phyloP scores from a whole-genome alignment of 805 yeast genomes.

The Saturnispora bothae region DNA sequence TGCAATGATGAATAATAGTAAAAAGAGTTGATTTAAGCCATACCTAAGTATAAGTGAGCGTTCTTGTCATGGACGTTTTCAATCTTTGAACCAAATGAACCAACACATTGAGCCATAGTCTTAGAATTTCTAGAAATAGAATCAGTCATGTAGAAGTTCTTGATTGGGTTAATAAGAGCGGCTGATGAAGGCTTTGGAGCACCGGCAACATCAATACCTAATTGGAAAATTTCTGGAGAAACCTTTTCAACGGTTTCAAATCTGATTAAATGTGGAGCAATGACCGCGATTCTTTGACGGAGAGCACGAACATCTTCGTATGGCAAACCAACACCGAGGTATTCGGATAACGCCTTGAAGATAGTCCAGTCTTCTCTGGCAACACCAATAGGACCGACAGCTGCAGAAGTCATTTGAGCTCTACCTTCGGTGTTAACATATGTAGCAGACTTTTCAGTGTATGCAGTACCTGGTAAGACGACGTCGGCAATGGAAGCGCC shows the following conservation, averaged over 20 bases:
- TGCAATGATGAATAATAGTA: background rate
- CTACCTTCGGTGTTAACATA: slow-evolving; percentile 88
- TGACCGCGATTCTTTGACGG: slow-evolving; percentile 58
- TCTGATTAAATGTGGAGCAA: slow-evolving; percentile 72
- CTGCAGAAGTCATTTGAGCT: slow-evolving; percentile 76
- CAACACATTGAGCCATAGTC: slow-evolving; percentile 82
- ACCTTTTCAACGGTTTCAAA: slow-evolving; percentile 69
- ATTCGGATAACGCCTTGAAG: slow-evolving; percentile 72
- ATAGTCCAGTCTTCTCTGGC: slow-evolving; percentile 93
- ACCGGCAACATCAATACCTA: slow-evolving; percentile 40
- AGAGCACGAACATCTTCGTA: slow-evolving; percentile 63
- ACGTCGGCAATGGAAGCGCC: slow-evolving; percentile 89
- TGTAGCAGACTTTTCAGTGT: slow-evolving; percentile 78
- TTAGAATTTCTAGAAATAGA: slow-evolving; percentile 79
- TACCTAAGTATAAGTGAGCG: slow-evolving; percentile 25
- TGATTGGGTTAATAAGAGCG: slow-evolving; percentile 56
- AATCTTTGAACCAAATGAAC: slow-evolving; percentile 56
- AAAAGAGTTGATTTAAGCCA: slow-evolving; percentile 18
- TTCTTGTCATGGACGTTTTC: slow-evolving; percentile 46
- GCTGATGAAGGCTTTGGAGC: slow-evolving; percentile 31
- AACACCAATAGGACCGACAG: slow-evolving; percentile 77
- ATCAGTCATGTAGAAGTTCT: slow-evolving; percentile 81
- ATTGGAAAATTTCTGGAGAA: slow-evolving; percentile 41
- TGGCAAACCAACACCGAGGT: slow-evolving; percentile 58
- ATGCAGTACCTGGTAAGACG: slow-evolving; percentile 77